Evolutionary conservation across 164 flowering plant genomes (phyloP).

Genomic region (Cinnamomum chago): DNA sequence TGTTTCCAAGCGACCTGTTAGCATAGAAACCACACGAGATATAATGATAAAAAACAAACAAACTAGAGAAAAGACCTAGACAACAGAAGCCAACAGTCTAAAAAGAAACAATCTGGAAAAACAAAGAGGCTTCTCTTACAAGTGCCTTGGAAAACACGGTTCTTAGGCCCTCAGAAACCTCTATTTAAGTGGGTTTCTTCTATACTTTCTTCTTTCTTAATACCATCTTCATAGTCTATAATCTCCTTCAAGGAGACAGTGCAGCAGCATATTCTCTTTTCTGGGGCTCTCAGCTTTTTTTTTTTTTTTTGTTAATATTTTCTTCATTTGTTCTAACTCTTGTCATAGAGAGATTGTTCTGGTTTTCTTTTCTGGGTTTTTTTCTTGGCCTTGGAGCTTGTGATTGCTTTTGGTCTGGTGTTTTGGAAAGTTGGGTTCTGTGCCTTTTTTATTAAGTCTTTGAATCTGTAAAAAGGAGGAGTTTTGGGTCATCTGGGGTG

Average conservation of each 20-base stretch:
- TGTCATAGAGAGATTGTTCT: background rate
- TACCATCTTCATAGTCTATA: constrained; percentile 2
- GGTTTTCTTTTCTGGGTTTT: background rate
- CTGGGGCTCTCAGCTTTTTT: background rate
- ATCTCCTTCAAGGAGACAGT: background rate
- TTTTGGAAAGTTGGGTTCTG: background rate
- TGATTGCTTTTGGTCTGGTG: background rate
- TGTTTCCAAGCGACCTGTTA: background rate
- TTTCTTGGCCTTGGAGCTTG: no score
- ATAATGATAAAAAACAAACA: background rate
- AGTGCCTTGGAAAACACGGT: constrained; percentile 31
- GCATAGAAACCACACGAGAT: background rate
- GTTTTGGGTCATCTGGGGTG: background rate
- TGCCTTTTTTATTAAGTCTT: background rate
- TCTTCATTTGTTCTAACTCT: background rate
- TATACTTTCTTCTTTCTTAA: constrained; percentile 20
- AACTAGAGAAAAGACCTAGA: background rate
- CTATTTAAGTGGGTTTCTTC: constrained; percentile 15
- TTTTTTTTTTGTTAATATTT: background rate
- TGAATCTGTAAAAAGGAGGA: background rate
- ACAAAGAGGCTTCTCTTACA: constrained; percentile 16
- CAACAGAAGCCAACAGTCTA: background rate
- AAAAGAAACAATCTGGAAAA: background rate
- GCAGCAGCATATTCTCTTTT: constrained; percentile 6
- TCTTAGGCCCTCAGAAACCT: background rate